Base-by-base conservation (phyloP, 2,329 filamentous ascomycete genomes). In the Ophiostoma piceae region DNA sequence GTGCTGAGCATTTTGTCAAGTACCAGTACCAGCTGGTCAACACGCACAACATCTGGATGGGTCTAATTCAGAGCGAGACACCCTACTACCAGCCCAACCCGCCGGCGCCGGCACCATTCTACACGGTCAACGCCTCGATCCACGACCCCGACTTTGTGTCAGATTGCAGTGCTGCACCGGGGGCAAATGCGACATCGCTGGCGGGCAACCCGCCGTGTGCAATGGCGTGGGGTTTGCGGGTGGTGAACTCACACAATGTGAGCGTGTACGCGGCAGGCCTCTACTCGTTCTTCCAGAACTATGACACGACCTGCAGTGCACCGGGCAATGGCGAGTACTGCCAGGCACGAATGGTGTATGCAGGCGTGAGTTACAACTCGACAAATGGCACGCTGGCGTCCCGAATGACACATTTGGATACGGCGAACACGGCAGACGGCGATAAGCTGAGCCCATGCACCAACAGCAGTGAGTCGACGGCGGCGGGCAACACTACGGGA, bases 21-120 rank as follows among this genome's bases (percentile, higher is more conserved):
- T 88, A 87, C 76, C 85, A 90, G 77, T 90, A 90, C 79, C 85
- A 90, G 74, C 79, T 89, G 70, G 79, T 78, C 71, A 80, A 82
- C 70, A 85, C 88, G 0, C 80, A 82, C 73, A 83, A 88, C 75
- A 79, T 88, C 74, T 87, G 84, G 77, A 83, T 84, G 76, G 85
- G 85, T 68, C 81, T 86, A 76, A 84, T 89, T 71, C 88, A 90
- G 76, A 87, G 88, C 66, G 88, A 90, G 77, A 88, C 87, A 2
- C 86, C 88, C 1, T 90, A 90, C 79, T 90, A 84, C 78, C 87
- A 89, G 79, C 84, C 85, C 32, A 84, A 83, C 72, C 87, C 88
- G 0, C 77, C 80, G 67, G 85, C 87, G 0, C 79, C 80, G 2
- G 75, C 78, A 3, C 87, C 85, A 1, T 89, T 88, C 79, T 72